Evolutionary conservation across 2,329 filamentous ascomycete species (phyloP).

Genomic region (Apiospora sp.): DNA sequence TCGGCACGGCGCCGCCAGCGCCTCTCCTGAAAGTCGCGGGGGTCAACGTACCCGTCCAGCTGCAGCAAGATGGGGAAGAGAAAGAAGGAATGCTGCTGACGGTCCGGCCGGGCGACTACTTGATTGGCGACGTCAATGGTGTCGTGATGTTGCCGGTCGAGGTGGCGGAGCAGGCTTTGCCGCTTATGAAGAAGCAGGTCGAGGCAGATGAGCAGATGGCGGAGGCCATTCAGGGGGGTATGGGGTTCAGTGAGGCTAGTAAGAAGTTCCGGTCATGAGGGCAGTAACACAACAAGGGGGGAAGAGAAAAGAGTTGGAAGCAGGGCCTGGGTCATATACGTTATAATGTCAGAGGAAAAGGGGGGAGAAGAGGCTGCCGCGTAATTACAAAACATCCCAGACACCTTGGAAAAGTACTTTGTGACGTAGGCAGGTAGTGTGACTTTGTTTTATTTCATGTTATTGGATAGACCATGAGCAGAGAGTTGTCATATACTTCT

Average conservation of each 20-base stretch:
- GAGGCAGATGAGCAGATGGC: slow-evolving; percentile 53
- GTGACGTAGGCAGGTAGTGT: too few species aligned
- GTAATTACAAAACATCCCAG: too few species aligned
- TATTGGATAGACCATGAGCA: too few species aligned
- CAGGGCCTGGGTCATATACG: too few species aligned
- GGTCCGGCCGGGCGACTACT: slow-evolving; percentile 53
- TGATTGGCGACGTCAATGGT: slow-evolving; percentile 55
- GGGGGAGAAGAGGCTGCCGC: not conserved
- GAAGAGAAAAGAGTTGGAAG: too few species aligned
- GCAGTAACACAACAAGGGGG: not conserved
- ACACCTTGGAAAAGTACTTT: too few species aligned
- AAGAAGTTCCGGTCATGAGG: slow-evolving; percentile 46
- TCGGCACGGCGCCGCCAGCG: slow-evolving; percentile 53
- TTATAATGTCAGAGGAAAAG: too few species aligned
- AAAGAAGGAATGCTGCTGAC: not conserved
- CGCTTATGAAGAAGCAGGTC: slow-evolving; percentile 50
- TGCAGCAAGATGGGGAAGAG: slow-evolving; percentile 45
- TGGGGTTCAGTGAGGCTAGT: slow-evolving; percentile 53
- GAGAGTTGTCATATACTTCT: too few species aligned
- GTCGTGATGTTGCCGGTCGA: slow-evolving; percentile 52
- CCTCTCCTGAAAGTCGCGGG: slow-evolving; percentile 52
- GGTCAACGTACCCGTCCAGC: slow-evolving; percentile 51
- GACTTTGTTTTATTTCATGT: too few species aligned
- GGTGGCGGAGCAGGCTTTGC: slow-evolving; percentile 49
- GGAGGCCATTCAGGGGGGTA: slow-evolving; percentile 47